phyloP scores from a whole-genome alignment of 176 grass and related monocot species.

The Canna indica region DNA sequence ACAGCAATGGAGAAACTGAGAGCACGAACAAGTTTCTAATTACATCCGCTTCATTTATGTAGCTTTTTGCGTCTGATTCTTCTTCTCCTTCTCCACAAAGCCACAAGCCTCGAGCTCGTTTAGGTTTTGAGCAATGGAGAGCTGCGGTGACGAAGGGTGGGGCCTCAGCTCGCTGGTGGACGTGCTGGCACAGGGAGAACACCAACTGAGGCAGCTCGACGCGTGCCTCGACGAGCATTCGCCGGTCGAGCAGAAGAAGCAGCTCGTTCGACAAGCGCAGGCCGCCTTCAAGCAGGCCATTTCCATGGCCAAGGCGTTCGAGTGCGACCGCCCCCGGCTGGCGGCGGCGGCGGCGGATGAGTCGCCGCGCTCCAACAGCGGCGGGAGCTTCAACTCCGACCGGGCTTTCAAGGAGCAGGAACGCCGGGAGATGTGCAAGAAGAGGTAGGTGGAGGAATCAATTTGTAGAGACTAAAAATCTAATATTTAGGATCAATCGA shows the following conservation, averaged over 20 bases:
- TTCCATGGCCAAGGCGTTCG: slow-evolving; percentile 34
- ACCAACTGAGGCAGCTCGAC: slow-evolving; percentile 30
- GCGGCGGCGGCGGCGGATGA: slow-evolving; percentile 15
- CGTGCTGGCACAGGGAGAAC: slow-evolving; percentile 46
- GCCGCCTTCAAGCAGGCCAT: slow-evolving; percentile 30
- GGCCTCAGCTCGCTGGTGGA: slow-evolving; percentile 29
- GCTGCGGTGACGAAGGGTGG: background rate
- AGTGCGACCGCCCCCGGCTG: slow-evolving; percentile 11
- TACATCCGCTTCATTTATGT: too few relatives aligned
- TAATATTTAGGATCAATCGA: background rate
- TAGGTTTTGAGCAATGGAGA: background rate
- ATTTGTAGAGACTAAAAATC: background rate
- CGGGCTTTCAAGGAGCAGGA: slow-evolving; percentile 18
- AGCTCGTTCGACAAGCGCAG: slow-evolving; percentile 21
- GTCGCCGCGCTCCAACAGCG: slow-evolving; percentile 50
- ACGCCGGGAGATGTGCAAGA: slow-evolving; percentile 28
- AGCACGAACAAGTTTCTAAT: too few relatives aligned
- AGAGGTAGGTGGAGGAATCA: slow-evolving; percentile 30
- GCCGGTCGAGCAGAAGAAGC: slow-evolving; percentile 14
- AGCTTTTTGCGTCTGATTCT: background rate
- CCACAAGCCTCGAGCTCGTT: background rate
- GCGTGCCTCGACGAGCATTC: slow-evolving; percentile 21
- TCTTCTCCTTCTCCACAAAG: background rate
- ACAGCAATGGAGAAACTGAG: too few relatives aligned
- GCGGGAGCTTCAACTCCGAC: slow-evolving; percentile 15